A percentile compares a stretch with the other conserved stretches of the same genome.
Conservation (phyloP, 2,329 filamentous ascomycete genomes). For the Scedosporium aurantiacum region DNA sequence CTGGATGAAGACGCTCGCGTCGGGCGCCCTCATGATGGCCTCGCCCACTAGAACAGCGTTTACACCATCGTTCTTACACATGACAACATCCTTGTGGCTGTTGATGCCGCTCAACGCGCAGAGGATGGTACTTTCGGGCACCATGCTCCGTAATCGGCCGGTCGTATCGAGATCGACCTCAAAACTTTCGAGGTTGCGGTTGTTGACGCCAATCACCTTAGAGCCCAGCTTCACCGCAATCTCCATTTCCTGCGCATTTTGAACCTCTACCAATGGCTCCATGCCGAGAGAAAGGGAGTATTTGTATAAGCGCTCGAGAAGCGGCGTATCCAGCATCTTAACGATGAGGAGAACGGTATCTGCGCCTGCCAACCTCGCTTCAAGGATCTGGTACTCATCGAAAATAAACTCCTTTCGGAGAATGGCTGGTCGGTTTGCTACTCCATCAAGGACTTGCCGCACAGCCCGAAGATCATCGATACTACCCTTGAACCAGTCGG, state of each 20-base stretch:
- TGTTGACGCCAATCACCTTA: constrained; percentile 93
- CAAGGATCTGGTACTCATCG: constrained; percentile 94
- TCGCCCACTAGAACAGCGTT: constrained; percentile 91
- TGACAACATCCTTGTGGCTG: constrained; percentile 73
- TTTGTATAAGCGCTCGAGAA: constrained; percentile 67
- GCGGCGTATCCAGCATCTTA: constrained; percentile 68
- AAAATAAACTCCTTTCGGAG: constrained; percentile 96
- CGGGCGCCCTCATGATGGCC: constrained; percentile 82
- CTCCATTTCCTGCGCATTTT: constrained; percentile 87
- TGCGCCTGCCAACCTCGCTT: constrained; percentile 83
- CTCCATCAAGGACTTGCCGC: constrained; percentile 74
- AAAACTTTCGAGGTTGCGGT: constrained; percentile 90
- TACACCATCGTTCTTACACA: constrained; percentile 81
- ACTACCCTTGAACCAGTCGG: constrained; percentile 98
- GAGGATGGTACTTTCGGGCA: constrained; percentile 75
- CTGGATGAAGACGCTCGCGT: constrained; percentile 73
- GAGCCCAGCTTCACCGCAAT: constrained; percentile 76
- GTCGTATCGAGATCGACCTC: constrained; percentile 93
- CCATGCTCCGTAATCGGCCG: constrained; percentile 74
- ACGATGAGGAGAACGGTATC: constrained; percentile 94
- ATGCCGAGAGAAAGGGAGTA: constrained; percentile 88
- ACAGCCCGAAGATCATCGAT: constrained; percentile 87
- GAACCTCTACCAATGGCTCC: constrained; percentile 96
- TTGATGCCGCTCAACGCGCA: constrained; percentile 93
- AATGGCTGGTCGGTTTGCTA: constrained; percentile 86